Evolutionary conservation across 2,329 filamentous ascomycete species (phyloP).

Genomic region (Paraconiothyrium sp.): DNA sequence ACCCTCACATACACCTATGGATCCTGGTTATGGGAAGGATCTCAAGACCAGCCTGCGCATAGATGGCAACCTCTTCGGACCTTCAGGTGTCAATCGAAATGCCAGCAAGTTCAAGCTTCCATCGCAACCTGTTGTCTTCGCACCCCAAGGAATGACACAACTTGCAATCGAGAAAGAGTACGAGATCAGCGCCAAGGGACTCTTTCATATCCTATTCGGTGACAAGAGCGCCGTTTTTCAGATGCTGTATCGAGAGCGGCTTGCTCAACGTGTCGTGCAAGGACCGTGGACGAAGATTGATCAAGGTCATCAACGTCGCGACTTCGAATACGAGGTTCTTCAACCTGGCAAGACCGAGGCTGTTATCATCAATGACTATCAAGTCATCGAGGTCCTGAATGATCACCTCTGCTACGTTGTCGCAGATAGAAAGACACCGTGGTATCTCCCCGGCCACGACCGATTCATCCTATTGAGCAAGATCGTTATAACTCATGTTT

Average conservation of each 20-base stretch:
- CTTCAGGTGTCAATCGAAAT: constrained; percentile 54
- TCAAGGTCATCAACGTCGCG: constrained; percentile 74
- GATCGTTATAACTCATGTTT: constrained; percentile 90
- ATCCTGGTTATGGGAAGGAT: constrained; percentile 62
- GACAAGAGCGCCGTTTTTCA: constrained; percentile 96
- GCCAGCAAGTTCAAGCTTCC: constrained; percentile 83
- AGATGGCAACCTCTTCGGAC: constrained; percentile 67
- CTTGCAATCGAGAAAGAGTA: constrained; percentile 83
- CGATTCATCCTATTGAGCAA: constrained; percentile 87
- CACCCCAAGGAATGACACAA: constrained; percentile 81
- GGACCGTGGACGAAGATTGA: constrained; percentile 82
- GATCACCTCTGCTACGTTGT: constrained; percentile 72
- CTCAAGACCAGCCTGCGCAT: constrained; percentile 68
- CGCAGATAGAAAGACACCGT: constrained; percentile 71
- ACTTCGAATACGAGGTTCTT: constrained; percentile 83
- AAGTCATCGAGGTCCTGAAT: constrained; percentile 77
- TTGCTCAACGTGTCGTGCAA: constrained; percentile 71
- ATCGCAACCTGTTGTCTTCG: constrained; percentile 80
- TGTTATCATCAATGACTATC: constrained; percentile 75
- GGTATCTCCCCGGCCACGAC: constrained; percentile 85
- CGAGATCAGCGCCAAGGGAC: constrained; percentile 89
- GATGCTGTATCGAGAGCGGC: constrained; percentile 79
- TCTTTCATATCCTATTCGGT: constrained; percentile 96
- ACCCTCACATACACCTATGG: constrained; percentile 66
- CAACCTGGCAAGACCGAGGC: constrained; percentile 43